These are phyloP conservation scores for Russula lepida DNA, from an alignment of 768 basidiomycete genomes.

Conservation along the genomic window DNA sequence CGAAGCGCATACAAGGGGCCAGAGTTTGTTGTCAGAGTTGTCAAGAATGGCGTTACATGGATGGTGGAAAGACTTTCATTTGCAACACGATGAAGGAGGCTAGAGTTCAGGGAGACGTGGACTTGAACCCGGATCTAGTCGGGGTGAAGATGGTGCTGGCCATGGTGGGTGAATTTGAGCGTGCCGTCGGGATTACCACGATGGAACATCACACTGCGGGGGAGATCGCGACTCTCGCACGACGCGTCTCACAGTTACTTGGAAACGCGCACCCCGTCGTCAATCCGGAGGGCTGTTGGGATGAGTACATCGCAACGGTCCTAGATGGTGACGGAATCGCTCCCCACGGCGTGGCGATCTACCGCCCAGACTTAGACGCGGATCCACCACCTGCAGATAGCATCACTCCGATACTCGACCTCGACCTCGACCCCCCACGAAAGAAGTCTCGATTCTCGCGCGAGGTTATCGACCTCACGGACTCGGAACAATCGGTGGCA, in stretches of 20 bases:
- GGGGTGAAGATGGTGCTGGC: slow-evolving; percentile 13
- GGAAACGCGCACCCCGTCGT: slow-evolving; percentile 1
- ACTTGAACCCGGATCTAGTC: slow-evolving; percentile 11
- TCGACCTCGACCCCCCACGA: slow-evolving; percentile 19
- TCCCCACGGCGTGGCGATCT: slow-evolving; percentile 8
- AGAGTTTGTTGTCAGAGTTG: slow-evolving; percentile 14
- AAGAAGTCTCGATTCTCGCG: slow-evolving; percentile 7
- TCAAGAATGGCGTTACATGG: slow-evolving; percentile 13
- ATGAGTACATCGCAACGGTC: slow-evolving; percentile 3
- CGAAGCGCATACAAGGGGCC: background rate
- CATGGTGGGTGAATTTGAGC: slow-evolving; percentile 12
- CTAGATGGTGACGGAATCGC: slow-evolving; percentile 15
- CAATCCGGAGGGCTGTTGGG: slow-evolving; percentile 1
- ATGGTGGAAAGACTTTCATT: background rate
- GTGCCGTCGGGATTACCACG: slow-evolving; percentile 11
- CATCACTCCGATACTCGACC: slow-evolving; percentile 22
- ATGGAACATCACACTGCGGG: background rate
- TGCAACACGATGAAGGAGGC: slow-evolving; percentile 4
- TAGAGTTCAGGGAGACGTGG: slow-evolving; percentile 6
- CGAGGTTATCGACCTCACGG: slow-evolving; percentile 32
- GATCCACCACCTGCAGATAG: slow-evolving; percentile 7
- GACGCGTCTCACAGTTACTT: slow-evolving; percentile 19
- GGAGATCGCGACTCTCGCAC: slow-evolving; percentile 14
- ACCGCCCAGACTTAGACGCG: slow-evolving; percentile 9
- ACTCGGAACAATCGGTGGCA: slow-evolving; percentile 38